A percentile compares a stretch with the other conserved stretches of the same genome.
phyloP scores from a whole-genome alignment of 371 early-diverging fungal genomes.

The Mucor indicus region DNA sequence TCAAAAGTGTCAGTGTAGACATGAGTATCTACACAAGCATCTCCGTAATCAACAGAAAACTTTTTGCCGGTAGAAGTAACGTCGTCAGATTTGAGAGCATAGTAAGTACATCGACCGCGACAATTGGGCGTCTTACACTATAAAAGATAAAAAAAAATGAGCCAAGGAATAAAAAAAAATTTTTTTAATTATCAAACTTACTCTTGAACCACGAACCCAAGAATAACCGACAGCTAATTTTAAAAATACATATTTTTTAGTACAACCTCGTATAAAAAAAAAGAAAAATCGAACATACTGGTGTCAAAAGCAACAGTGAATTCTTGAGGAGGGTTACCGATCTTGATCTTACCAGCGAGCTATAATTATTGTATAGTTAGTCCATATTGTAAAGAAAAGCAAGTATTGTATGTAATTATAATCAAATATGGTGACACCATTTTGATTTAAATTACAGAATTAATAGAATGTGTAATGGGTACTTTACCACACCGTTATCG shows the following conservation, averaged over 20 bases:
- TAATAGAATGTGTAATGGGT: neutral
- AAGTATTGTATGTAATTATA: neutral
- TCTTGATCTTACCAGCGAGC: slow-evolving; percentile 46
- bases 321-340: slow-evolving; percentile 47
- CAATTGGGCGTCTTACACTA: slow-evolving; percentile 49
- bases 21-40: slow-evolving; percentile 41
- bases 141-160: slow-evolving; percentile 4
- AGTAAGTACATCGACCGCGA: slow-evolving; percentile 42
- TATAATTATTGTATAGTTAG: slow-evolving; percentile 12
- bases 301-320: slow-evolving; percentile 51
- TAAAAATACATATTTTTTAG: slow-evolving; percentile 18
- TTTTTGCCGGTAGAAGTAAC: slow-evolving; percentile 27
- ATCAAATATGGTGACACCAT: neutral
- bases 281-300: slow-evolving; percentile 19
- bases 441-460: no score
- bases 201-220: slow-evolving; percentile 50
- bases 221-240: slow-evolving; percentile 44
- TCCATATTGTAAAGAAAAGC: neutral
- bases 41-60: slow-evolving; percentile 42
- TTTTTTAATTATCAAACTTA: slow-evolving; percentile 10
- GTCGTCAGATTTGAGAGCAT: slow-evolving; percentile 30
- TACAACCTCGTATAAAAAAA: slow-evolving; percentile 9
- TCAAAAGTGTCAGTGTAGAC: slow-evolving; percentile 38
- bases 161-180: neutral
- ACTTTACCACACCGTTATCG: slow-evolving; percentile 40